phyloP scores from a whole-genome alignment of 163 green algal genomes.

The Chloroidium sp. region DNA sequence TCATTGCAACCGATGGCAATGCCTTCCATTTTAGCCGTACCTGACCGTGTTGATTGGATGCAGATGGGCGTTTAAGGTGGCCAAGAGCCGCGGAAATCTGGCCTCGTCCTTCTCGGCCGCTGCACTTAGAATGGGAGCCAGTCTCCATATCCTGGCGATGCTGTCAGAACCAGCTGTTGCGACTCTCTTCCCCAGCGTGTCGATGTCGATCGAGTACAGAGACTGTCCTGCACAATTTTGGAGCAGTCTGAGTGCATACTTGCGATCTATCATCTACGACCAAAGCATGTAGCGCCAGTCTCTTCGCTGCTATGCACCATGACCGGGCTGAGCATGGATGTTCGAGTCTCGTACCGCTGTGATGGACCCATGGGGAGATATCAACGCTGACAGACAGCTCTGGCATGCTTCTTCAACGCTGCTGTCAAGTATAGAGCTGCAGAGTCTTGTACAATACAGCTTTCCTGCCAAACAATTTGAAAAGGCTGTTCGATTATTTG shows the following conservation, averaged over 20 bases:
- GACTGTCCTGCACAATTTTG: background rate
- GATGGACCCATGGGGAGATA: no score
- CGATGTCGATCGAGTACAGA: constrained; percentile 67
- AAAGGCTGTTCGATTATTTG: no score
- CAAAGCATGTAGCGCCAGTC: background rate
- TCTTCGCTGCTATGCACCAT: background rate
- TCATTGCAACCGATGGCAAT: background rate
- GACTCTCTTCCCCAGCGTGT: constrained; percentile 50
- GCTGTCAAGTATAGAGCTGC: no score
- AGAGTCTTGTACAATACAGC: no score
- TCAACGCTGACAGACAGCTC: no score
- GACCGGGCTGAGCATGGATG: background rate
- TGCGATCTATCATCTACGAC: background rate
- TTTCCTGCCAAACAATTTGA: no score
- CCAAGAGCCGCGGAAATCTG: constrained; percentile 50
- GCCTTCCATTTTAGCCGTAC: constrained; percentile 52
- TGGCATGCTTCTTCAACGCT: no score
- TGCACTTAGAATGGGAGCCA: constrained; percentile 52
- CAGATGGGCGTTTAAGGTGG: constrained; percentile 64
- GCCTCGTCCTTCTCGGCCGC: constrained; percentile 36
- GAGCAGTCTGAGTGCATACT: background rate
- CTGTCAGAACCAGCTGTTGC: constrained; percentile 62
- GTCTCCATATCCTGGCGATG: constrained; percentile 76
- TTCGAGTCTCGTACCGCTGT: no score
- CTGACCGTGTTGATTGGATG: constrained; percentile 70